Base-by-base conservation (phyloP, 306 rosid genomes). In the Ochetophila trinervis region DNA sequence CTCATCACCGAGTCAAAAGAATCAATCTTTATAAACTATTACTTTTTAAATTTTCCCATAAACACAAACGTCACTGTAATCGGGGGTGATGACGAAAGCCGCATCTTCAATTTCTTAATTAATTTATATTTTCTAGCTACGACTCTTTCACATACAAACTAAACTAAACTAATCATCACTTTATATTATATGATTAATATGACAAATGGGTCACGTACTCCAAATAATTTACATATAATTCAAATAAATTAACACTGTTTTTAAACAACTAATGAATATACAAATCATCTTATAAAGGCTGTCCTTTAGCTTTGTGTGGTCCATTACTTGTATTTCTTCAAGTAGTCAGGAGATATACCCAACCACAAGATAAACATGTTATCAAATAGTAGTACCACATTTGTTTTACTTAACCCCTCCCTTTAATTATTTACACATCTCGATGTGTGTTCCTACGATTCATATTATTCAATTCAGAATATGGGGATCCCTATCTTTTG, bases 61-160 rank as follows among this genome's bases (percentile, higher is more conserved):
- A 62, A 66, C 40, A 40, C 59, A 71, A 72, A 72, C 81, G 81
- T 72, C 77, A 77, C 71, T 71, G 70, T 70, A 30, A n/a, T 49
- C 74, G 14, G 81, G 34, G 66, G 5, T 55, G 71, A 66, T 77
- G 77, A 77, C 81, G 81, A 54, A 55, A 36, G 62, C 42, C 18
- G 36, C 64, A 59, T 61, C 58, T 47, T 57, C 32, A 14, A 37
- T 54, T 32, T 36, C 12, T 2, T 40, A 40, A 40, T 40, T 40
- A 2, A 12, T 40, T 12, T 37, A 4, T 52, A 50, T 60, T 23
- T 32, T 11, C 12, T 67, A 16, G 8, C 20, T 22, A 30, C 48
- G 45, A 32, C 52, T 63, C 73, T 52, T 62, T 6, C 48, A 60
- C 62, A 70, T 70, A 49, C 61, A 60, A 62, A 62, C 63, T 23